Conservation (phyloP, 768 basidiomycete species). For the Pulveroboletus sp. region DNA sequence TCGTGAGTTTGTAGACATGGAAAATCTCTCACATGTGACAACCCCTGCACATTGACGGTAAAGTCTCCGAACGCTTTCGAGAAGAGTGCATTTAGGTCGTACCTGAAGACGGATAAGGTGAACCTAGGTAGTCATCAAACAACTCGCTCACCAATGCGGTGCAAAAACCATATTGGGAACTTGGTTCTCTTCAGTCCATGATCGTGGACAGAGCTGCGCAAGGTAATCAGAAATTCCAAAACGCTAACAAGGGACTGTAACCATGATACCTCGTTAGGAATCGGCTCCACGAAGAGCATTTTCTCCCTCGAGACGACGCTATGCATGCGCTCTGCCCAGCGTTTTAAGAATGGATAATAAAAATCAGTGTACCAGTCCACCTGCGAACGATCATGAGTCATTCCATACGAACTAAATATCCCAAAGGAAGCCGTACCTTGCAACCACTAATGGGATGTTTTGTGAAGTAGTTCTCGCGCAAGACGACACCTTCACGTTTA, state of each 20-base stretch:
- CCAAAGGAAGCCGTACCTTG: conserved; percentile 39
- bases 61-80: conserved; percentile 79
- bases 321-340: conserved; percentile 62
- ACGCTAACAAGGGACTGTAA: background rate
- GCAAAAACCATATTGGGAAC: conserved; percentile 63
- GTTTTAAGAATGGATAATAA: conserved; percentile 71
- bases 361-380: conserved; percentile 85
- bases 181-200: conserved; percentile 65
- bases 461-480: conserved; percentile 82
- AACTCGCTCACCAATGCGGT: conserved; percentile 60
- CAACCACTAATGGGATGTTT: conserved; percentile 60
- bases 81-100: conserved; percentile 89
- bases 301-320: conserved; percentile 45
- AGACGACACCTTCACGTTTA: conserved; percentile 63
- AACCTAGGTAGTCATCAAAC: background rate
- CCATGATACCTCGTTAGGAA: conserved; percentile 82
- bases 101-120: conserved; percentile 45
- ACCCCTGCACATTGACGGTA: conserved; percentile 88
- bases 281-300: conserved; percentile 73
- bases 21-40: conserved; percentile 62
- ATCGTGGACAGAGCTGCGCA: conserved; percentile 68
- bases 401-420: background rate
- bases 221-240: conserved; percentile 3
- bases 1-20: background rate
- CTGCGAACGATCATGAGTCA: conserved; percentile 32